These are phyloP conservation scores for Aspergillus caelatus DNA, from an alignment of 2,329 filamentous ascomycete species.

Conservation along the genomic window DNA sequence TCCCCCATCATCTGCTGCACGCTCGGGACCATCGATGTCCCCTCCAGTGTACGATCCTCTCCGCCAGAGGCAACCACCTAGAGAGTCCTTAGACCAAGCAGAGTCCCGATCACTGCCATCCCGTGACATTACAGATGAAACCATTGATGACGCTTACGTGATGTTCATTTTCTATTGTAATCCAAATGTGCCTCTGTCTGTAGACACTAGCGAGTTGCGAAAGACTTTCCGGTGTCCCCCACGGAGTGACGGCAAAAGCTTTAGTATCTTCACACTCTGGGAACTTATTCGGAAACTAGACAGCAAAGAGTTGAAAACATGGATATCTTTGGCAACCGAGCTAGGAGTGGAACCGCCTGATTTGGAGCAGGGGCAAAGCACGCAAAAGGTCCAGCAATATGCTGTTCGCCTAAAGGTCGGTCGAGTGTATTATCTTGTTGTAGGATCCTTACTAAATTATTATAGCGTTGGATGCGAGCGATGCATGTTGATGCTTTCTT, in stretches of 20 bases:
- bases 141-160: slow-evolving; percentile 80
- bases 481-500: slow-evolving; percentile 97
- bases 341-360: slow-evolving; percentile 88
- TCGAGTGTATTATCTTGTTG: slow-evolving; percentile 1
- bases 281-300: slow-evolving; percentile 79
- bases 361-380: slow-evolving; percentile 79
- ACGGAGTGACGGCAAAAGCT: slow-evolving; percentile 84
- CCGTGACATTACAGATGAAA: slow-evolving; percentile 67
- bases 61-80: slow-evolving; percentile 29
- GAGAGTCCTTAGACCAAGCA: slow-evolving; percentile 41
- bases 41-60: slow-evolving; percentile 39
- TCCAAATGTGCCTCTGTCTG: slow-evolving; percentile 70
- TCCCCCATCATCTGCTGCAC: slow-evolving; percentile 30
- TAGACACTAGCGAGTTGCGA: slow-evolving; percentile 70
- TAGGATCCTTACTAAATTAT: neutral
- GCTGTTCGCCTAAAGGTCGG: slow-evolving; percentile 84
- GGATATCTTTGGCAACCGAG: slow-evolving; percentile 83
- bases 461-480: slow-evolving; percentile 89
- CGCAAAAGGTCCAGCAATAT: slow-evolving; percentile 94
- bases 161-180: slow-evolving; percentile 90
- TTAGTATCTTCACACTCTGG: slow-evolving; percentile 76
- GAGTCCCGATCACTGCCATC: slow-evolving; percentile 63
- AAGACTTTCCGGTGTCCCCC: slow-evolving; percentile 79
- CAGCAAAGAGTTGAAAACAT: slow-evolving; percentile 83
- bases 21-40: slow-evolving; percentile 44